phyloP scores from a whole-genome alignment of 768 basidiomycete genomes.

The Peribolospora baueri region DNA sequence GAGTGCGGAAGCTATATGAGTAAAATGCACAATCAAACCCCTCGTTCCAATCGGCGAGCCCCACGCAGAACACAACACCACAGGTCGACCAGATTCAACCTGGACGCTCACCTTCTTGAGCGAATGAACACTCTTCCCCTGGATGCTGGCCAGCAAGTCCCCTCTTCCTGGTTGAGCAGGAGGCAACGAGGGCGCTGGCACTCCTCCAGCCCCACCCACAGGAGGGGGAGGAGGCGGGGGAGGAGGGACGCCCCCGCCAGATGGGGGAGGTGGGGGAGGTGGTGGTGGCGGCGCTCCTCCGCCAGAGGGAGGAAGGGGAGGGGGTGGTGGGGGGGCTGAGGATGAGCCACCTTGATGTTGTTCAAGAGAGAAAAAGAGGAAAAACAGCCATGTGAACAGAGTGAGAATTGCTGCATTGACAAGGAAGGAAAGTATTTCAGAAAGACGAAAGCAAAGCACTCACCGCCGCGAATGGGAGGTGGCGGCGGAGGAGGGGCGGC shows the following conservation, averaged over 20 bases:
- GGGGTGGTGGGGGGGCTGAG: constrained; percentile 13
- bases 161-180: constrained; percentile 37
- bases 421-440: too few species aligned
- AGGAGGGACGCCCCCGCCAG: constrained; percentile 9
- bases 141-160: constrained; percentile 53
- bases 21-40: too few species aligned
- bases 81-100: background rate
- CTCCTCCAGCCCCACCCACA: constrained; percentile 1
- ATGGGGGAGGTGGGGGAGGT: constrained; percentile 19
- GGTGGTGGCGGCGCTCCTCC: constrained; percentile 23
- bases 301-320: constrained; percentile 13
- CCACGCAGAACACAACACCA: too few species aligned
- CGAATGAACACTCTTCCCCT: constrained; percentile 48
- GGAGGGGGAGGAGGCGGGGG: constrained; percentile 20
- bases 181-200: constrained; percentile 22
- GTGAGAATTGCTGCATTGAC: too few species aligned
- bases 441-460: background rate
- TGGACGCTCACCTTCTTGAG: constrained; percentile 31
- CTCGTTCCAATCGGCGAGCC: too few species aligned
- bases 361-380: constrained; percentile 1
- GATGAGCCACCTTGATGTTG: background rate
- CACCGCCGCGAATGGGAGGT: constrained; percentile 9
- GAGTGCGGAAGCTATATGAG: too few species aligned
- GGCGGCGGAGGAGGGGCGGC: background rate
- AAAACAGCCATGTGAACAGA: background rate